Base-by-base conservation (phyloP, 2,329 filamentous ascomycete genomes). In the Phialophora tarda region DNA sequence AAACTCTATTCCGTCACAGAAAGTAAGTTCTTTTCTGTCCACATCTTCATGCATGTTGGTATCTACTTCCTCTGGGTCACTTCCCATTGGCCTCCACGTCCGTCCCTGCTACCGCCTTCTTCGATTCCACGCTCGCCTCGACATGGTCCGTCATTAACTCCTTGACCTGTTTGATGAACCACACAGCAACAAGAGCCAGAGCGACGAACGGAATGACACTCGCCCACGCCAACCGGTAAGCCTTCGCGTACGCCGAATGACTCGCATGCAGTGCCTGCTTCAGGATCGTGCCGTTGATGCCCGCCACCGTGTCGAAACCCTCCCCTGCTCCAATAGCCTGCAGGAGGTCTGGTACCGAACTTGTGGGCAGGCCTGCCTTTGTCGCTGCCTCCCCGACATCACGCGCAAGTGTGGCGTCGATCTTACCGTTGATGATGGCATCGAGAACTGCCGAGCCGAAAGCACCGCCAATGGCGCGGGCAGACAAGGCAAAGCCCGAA, bases 111-210 rank as follows among this genome's bases (percentile, higher is more conserved):
- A 4, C 23, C 23, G 24, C 26, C 23, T 44, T 28, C 8, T 72
- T 50, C 38, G 24, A 26, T 41, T 85, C 83, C 10, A 85, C 81
- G 1, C 81, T 83, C 28, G 82, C 82, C 73, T 85, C 83, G 8
- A 85, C 79, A 73, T 83, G 80, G 68, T 85, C 83, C 23, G 82
- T 85, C 82, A 85, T 85, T 51, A 84, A 73, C 58, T 84, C 81
- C 66, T 78, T 80, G 0, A 85, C 82, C 0, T 81, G 81, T 58
- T 80, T 81, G 73, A 84, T 71, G 61, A 79, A 78, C 11, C 73
- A 75, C 5, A 84, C 78, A 0, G 79, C 77, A 1, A 81, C 75
- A 3, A 82, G 74, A 1, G 82, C 83, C 32, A 85, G 68, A 4
- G 83, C 81, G 1, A 84, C 80, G 72, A 85, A 85, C 0, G 83